phyloP scores from a whole-genome alignment of 352 stramenopile species.

The Phytophthora cryptogea region DNA sequence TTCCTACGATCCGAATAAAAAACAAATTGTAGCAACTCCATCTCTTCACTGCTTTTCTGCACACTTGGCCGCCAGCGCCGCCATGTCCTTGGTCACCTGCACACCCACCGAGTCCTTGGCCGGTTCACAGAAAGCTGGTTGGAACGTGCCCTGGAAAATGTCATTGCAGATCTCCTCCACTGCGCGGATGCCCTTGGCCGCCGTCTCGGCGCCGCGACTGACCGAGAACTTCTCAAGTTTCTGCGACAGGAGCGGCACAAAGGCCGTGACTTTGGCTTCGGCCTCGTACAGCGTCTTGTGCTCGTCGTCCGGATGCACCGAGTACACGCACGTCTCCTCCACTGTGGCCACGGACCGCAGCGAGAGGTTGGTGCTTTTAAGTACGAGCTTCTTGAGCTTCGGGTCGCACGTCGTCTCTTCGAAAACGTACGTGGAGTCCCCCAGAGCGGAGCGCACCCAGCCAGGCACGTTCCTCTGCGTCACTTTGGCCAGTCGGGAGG shows the following conservation, averaged over 20 bases:
- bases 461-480: conserved; percentile 74
- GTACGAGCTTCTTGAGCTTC: conserved; percentile 59
- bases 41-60: conserved; percentile 18
- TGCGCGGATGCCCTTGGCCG: conserved; percentile 77
- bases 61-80: conserved; percentile 2
- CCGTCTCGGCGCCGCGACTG: conserved; percentile 70
- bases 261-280: conserved; percentile 80
- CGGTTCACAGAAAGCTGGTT: conserved; percentile 64
- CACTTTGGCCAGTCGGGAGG: conserved; percentile 72
- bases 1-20: neutral
- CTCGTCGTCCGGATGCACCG: conserved; percentile 58
- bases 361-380: conserved; percentile 84
- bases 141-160: conserved; percentile 86
- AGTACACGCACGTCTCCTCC: conserved; percentile 87
- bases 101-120: conserved; percentile 1
- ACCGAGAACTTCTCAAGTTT: conserved; percentile 86
- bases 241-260: conserved; percentile 79
- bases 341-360: conserved; percentile 79
- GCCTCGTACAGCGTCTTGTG: conserved; percentile 69
- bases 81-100: conserved; percentile 5
- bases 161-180: conserved; percentile 85
- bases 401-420: conserved; percentile 83
- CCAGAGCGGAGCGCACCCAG: conserved; percentile 74
- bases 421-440: conserved; percentile 79
- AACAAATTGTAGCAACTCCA: neutral